Evolutionary conservation across 1,139 yeast genomes (phyloP), one percentile per base, ranked within the genome.

Genomic region (Spathaspora sp.): DNA sequence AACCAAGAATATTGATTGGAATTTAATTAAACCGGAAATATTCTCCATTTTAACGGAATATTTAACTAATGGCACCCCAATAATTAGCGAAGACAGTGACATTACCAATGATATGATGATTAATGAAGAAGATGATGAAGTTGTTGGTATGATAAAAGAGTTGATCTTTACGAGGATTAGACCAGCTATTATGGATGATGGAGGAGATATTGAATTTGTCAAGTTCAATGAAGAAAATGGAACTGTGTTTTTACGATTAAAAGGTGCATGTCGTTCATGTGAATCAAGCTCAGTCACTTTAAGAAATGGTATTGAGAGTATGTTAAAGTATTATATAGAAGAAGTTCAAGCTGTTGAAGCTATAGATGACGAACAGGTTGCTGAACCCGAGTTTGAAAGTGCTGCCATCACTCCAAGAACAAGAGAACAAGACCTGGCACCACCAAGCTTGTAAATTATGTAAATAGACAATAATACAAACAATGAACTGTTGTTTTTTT

Each of bases 181-280:
- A 57, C 99, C 99, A 0, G 98, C 98, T 0, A 85, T 86, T 51
- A 87, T 84, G 63, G 95, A 86, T 53, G 95, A 86, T 60, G 95
- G 95, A 45, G 95, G 95, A 9, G 95, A 86, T 60, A 82, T 86
- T 50, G 88, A 85, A 56, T 86, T 84, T 64, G 84, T 85, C 16
- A 76, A 72, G 2, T 86, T 84, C 60, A 78, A 77, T 42, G 84
- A 81, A 47, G 76, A 75, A 37, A 66, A 78, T 4, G 93, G 95
- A 1, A 81, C 82, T 0, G 93, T 86, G 2, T 78, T 72, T 54
- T 71, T 86, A 54, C 79, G 78, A 58, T 68, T 86, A 47, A 82
- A 82, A 61, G 95, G 95, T 34, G 93, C 95, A 1, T 86, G 95
- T 64, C 78, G 89, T 57, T 80, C 88, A 23, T 86, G 95, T 62